Evolutionary conservation across 257 asterid genomes (phyloP), one percentile per base, ranked within the genome.

Genomic region (Petunia axillaris): DNA sequence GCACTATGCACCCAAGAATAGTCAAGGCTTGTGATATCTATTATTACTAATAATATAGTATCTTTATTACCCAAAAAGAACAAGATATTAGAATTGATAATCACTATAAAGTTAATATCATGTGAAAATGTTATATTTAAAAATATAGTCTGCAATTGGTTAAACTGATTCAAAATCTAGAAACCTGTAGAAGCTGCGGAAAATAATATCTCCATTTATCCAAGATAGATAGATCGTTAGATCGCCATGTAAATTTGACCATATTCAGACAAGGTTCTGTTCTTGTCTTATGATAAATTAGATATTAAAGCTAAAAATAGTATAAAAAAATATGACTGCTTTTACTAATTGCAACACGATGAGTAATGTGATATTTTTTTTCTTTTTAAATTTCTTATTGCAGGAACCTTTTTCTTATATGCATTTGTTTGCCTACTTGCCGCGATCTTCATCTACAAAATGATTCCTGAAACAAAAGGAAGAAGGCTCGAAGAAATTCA

Each of bases 391-490:
- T 2, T 8, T 79, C 25, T 75, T 37, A 5, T 65, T 79, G n/a
- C 84, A 83, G 88, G 88, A 50, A 83, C 88, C 37, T 85, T 85
- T 78, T 73, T 83, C 36, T 16, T 83, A 1, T 82, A 80, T 64
- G 83, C 85, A 16, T 36, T 55, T 1, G 41, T 83, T 44, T 70
- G 79, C 55, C 65, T 68, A 68, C 70, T 83, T 15, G 77, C 86
- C 8, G 75, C 78, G 8, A 14, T 85, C 6, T 85, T 85, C 68
- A 79, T 83, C 39, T 76, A 14, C 35, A 53, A 78, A 59, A 6
- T 86, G 11, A 43, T 86, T 48, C 89, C 87, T 1, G 89, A 86
- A 81, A 86, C 87, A n/a, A 83, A 86, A 76, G 89, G 89, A 2
- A 67, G 82, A 66, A 86, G 63, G 60, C 83, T 86, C 1, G 87